Evolutionary conservation across 306 rosid genomes (phyloP).

Genomic region (Quercus agrifolia): DNA sequence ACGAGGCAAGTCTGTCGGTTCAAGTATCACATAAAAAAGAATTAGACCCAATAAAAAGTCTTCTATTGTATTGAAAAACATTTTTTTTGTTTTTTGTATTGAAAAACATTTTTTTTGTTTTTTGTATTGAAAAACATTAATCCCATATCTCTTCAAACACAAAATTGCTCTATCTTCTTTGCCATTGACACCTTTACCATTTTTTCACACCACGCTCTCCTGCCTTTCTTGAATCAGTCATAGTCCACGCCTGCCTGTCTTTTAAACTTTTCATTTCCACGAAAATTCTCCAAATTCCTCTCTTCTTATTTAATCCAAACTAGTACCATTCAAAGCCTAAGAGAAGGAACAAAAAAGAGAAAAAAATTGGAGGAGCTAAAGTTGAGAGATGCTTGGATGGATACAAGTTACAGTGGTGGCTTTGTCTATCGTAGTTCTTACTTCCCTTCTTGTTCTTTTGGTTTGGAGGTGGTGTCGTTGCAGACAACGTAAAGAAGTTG

Average conservation of each 20-base stretch:
- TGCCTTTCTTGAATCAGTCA: constrained; percentile 54
- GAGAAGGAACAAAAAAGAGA: not conserved
- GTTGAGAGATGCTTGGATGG: constrained; percentile 36
- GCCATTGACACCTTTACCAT: not conserved
- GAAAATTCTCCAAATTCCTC: not conserved
- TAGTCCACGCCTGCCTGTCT: constrained; percentile 46
- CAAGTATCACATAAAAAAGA: not conserved
- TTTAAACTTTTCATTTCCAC: not conserved
- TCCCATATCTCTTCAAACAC: constrained; percentile 5
- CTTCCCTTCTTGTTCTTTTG: constrained; percentile 11
- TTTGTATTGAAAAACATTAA: constrained; percentile 11
- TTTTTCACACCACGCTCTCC: constrained; percentile 10
- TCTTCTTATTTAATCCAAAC: not conserved
- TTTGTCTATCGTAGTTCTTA: constrained; percentile 10
- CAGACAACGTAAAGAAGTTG: not conserved
- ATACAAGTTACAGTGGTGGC: constrained; percentile 32
- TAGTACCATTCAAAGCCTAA: not conserved
- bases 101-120: not conserved
- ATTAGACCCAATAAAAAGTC: not conserved
- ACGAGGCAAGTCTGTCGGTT: constrained; percentile 9
- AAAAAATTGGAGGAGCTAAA: not conserved
- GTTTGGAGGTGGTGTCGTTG: constrained; percentile 20
- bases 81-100: not conserved
- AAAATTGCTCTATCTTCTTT: constrained; percentile 11
- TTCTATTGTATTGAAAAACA: not conserved